Percentiles rank a stretch among this genome's conserved stretches.
These are phyloP conservation scores for Cladophialophora carrionii DNA, from an alignment of 2,329 filamentous ascomycete species.

Conservation along the genomic window DNA sequence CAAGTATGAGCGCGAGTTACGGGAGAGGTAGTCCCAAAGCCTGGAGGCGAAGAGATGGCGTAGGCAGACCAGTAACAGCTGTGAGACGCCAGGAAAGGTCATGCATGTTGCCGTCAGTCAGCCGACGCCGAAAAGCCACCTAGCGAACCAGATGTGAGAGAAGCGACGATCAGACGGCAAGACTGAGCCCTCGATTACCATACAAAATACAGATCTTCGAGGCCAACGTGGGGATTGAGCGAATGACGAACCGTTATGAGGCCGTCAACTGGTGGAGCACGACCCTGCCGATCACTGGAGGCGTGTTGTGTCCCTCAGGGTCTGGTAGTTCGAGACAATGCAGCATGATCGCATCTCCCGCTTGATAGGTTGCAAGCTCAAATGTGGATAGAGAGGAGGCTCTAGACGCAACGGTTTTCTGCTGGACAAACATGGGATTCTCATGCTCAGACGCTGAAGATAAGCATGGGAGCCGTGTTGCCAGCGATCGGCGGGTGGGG, in stretches of 20 bases:
- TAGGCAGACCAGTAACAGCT: conserved; percentile 9
- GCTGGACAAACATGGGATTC: not conserved
- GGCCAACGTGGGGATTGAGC: conserved; percentile 17
- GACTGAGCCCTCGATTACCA: conserved; percentile 28
- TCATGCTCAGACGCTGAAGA: conserved; percentile 4
- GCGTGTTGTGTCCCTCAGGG: conserved; percentile 18
- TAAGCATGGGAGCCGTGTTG: conserved; percentile 9
- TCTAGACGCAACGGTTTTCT: conserved; percentile 22
- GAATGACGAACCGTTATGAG: conserved; percentile 10
- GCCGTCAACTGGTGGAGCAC: conserved; percentile 13
- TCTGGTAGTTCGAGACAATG: conserved; percentile 23
- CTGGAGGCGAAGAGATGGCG: conserved; percentile 16
- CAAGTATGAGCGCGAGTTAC: conserved; percentile 3
- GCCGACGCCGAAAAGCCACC: conserved; percentile 12
- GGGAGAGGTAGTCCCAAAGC: conserved; percentile 3
- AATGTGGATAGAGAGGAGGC: conserved; percentile 11
- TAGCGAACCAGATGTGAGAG: conserved; percentile 16
- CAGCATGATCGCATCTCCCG: conserved; percentile 32
- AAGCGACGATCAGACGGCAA: conserved; percentile 27
- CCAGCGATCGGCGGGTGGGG: conserved; percentile 3
- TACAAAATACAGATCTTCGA: conserved; percentile 26
- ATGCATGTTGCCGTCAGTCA: conserved; percentile 31
- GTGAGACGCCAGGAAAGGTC: conserved; percentile 18
- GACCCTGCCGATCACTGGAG: conserved; percentile 32
- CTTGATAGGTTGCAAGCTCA: conserved; percentile 3